A percentile compares a stretch with the other conserved stretches of the same genome.
Conservation (phyloP, 306 rosid genomes). For the Quercus parvula region DNA sequence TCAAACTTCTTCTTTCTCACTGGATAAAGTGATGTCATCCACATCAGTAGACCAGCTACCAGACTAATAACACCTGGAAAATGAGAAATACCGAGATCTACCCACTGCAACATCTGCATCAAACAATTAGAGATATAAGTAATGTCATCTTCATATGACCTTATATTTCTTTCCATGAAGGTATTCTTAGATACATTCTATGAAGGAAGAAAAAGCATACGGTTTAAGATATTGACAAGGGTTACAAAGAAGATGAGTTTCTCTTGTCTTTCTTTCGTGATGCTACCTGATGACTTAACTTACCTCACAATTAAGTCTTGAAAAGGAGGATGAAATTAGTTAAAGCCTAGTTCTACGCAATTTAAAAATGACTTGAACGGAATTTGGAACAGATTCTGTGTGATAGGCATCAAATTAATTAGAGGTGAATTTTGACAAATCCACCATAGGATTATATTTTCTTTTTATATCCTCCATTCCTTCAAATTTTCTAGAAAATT, state of each 20-base stretch:
- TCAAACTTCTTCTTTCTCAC: slow-evolving; percentile 74
- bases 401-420: too few relatives aligned
- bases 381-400: neutral
- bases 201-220: neutral
- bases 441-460: too few relatives aligned
- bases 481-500: too few relatives aligned
- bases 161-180: neutral
- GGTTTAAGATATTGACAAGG: neutral
- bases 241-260: neutral
- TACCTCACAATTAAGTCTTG: too few relatives aligned
- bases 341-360: neutral
- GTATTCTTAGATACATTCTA: neutral
- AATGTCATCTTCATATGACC: neutral
- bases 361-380: neutral
- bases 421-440: too few relatives aligned
- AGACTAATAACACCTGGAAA: too few relatives aligned
- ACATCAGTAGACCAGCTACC: slow-evolving; percentile 72
- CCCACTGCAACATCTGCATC: slow-evolving; percentile 36
- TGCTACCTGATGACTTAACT: neutral
- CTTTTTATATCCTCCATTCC: too few relatives aligned
- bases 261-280: neutral
- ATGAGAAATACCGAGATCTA: too few relatives aligned
- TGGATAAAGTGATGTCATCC: slow-evolving; percentile 82
- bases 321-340: neutral
- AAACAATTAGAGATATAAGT: neutral